Evolutionary conservation across 1,139 yeast species (phyloP).

Genomic region (Saccharomycopsis phalli): DNA sequence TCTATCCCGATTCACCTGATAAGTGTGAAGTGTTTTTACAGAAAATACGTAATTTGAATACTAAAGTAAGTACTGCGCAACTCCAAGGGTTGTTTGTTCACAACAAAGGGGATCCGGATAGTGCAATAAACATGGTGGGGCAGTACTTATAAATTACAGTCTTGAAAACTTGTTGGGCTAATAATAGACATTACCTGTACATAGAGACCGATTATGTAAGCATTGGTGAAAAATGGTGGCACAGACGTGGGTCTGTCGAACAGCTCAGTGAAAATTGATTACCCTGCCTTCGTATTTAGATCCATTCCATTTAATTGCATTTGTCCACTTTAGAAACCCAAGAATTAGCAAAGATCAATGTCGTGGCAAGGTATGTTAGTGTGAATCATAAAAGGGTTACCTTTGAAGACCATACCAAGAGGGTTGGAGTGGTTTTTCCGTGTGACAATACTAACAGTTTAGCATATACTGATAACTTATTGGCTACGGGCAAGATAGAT

Average conservation of each 20-base stretch:
- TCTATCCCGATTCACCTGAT: constrained; percentile 59
- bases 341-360: too few species aligned
- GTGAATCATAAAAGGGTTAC: too few species aligned
- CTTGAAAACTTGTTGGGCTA: too few species aligned
- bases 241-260: too few species aligned
- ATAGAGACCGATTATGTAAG: too few species aligned
- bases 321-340: too few species aligned
- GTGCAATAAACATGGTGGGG: constrained; percentile 61
- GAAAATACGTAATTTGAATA: constrained; percentile 39
- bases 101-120: constrained; percentile 74
- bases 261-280: too few species aligned
- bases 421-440: not conserved
- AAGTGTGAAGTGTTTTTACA: constrained; percentile 53
- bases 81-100: constrained; percentile 92
- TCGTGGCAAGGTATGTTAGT: constrained; percentile 32
- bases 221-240: too few species aligned
- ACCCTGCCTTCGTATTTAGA: too few species aligned
- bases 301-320: too few species aligned
- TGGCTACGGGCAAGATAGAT: constrained; percentile 80
- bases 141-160: too few species aligned
- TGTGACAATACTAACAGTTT: constrained; percentile 19
- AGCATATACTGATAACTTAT: constrained; percentile 92
- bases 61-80: constrained; percentile 83
- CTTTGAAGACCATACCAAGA: not conserved
- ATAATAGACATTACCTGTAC: too few species aligned